Evolutionary conservation across 305 asterid species (phyloP).

Genomic region (Fraxinus sp.): DNA sequence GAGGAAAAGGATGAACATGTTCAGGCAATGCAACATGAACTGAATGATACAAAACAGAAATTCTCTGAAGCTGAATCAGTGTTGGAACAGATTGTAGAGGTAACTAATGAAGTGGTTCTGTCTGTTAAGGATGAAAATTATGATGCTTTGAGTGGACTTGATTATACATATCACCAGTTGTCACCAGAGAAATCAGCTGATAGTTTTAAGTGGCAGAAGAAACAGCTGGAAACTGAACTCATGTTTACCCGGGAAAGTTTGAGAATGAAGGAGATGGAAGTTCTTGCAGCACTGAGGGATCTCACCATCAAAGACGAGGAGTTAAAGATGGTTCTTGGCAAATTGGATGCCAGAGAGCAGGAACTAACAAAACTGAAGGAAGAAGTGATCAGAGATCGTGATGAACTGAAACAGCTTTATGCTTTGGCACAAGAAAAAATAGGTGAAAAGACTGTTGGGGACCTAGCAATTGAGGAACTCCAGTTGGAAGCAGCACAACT

Average conservation of each 20-base stretch:
- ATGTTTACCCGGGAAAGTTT: conserved; percentile 53
- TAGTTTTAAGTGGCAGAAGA: conserved; percentile 43
- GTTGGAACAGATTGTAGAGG: conserved; percentile 60
- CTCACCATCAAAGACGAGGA: conserved; percentile 67
- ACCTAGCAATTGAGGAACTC: conserved; percentile 67
- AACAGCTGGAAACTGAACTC: conserved; percentile 67
- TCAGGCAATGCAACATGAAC: conserved; percentile 52
- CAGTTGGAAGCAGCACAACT: conserved; percentile 24
- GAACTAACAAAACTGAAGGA: conserved; percentile 54
- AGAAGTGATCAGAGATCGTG: conserved; percentile 41
- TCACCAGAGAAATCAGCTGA: conserved; percentile 29
- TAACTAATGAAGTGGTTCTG: conserved; percentile 54
- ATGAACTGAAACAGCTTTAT: conserved; percentile 51
- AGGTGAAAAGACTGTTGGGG: conserved; percentile 57
- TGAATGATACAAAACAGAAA: conserved; percentile 42
- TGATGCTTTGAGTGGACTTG: conserved; percentile 25
- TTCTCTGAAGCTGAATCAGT: conserved; percentile 67
- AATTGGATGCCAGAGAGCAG: conserved; percentile 57
- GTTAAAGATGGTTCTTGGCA: conserved; percentile 40
- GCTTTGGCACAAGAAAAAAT: conserved; percentile 56
- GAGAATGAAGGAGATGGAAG: conserved; percentile 63
- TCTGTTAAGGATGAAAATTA: conserved; percentile 35
- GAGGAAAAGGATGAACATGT: conserved; percentile 62
- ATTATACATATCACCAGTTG: conserved; percentile 19
- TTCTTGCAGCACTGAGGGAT: conserved; percentile 57